These are phyloP conservation scores for Microdochium bolleyi DNA, from an alignment of 2,329 filamentous ascomycete species.

Conservation along the genomic window DNA sequence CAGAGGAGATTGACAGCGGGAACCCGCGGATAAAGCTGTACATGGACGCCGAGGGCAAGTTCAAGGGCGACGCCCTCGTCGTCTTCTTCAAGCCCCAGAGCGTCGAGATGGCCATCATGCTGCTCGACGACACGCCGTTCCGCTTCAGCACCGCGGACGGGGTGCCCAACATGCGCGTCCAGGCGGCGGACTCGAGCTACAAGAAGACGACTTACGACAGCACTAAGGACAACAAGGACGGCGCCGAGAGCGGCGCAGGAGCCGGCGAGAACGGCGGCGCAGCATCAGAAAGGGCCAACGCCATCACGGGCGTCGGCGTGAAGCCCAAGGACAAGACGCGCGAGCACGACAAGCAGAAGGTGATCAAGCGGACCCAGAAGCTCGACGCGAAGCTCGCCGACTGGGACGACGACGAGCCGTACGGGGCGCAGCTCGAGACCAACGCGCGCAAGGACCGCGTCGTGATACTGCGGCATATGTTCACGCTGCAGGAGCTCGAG, in stretches of 20 bases:
- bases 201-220: conserved; percentile 79
- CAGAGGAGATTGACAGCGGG: conserved; percentile 86
- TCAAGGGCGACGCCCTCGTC: conserved; percentile 89
- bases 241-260: conserved; percentile 6
- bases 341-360: conserved; percentile 73
- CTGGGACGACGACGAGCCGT: conserved; percentile 86
- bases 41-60: conserved; percentile 67
- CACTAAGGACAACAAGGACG: no score
- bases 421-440: conserved; percentile 37
- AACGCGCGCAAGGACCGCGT: conserved; percentile 61
- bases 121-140: conserved; percentile 78
- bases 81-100: conserved; percentile 94
- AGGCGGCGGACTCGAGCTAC: conserved; percentile 81
- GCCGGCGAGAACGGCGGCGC: conserved; percentile 3
- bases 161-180: conserved; percentile 62
- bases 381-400: conserved; percentile 87
- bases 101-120: conserved; percentile 75
- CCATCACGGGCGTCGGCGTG: conserved; percentile 32
- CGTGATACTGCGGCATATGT: conserved; percentile 89
- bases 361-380: conserved; percentile 86
- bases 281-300: conserved; percentile 10
- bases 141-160: conserved; percentile 50
- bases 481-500: conserved; percentile 76
- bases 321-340: conserved; percentile 37
- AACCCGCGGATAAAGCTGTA: conserved; percentile 91